Evolutionary conservation across 768 basidiomycete species (phyloP), one percentile per base, ranked within the genome.

Genomic region (Albatrellus ellisii): DNA sequence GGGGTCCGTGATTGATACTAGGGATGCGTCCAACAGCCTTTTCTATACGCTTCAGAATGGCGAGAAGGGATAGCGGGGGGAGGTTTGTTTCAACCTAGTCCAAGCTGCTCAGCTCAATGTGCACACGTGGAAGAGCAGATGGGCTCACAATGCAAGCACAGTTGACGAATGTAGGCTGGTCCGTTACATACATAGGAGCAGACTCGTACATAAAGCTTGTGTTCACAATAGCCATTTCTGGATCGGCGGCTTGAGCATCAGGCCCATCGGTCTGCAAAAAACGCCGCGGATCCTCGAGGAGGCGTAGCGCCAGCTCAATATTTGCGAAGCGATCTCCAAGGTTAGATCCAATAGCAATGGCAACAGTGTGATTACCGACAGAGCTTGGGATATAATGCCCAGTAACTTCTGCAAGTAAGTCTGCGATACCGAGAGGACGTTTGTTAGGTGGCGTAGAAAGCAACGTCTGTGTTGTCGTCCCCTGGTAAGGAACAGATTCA

Each of bases 171-270:
- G 67, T 63, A 10, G 80, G 83, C 57, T 99, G 95, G 44, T 95
- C 81, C 9, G 74, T 74, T 32, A 94, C 82, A 56, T 99, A 98
- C 95, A 99, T 98, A 0, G 95, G 88, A 9, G 79, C 69, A 15
- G 84, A 91, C 60, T 97, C 84, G 56, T 97, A 98, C 64, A 97
- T 56, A 60, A 90, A 86, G 55, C 88, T 90, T 1, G 88, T 91
- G 51, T 86, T 70, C 17, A 78, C 59, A 22, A 94, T 65, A 12
- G 53, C 54, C 2, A 69, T 57, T 21, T 50, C 50, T 0, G 57
- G 47, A 1, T 18, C 15, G 10, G 66, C 20, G 15, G 7, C n/a
- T 4, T 49, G 38, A n/a, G n/a, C n/a, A n/a, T n/a, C n/a, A n/a
- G n/a, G n/a, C 7, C 12, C 21, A 41, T 62, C 62, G 24, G 58